Evolutionary conservation across 352 stramenopile genomes (phyloP).

Genomic region (Stramenopiles sp.): DNA sequence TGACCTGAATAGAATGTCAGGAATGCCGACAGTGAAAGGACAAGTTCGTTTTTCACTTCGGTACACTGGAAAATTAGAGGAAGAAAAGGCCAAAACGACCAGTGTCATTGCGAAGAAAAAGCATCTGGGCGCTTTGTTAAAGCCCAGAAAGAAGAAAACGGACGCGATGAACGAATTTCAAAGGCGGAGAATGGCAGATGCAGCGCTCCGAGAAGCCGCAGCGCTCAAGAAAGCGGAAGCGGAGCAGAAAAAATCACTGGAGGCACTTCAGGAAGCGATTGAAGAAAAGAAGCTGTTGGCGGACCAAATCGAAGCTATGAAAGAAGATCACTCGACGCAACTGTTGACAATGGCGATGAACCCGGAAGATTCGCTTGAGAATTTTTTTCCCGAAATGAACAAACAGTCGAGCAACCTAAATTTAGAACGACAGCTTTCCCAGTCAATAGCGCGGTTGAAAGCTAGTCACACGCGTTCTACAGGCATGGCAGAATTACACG

Average conservation of each 20-base stretch:
- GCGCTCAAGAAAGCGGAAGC: not conserved
- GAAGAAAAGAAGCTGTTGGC: not conserved
- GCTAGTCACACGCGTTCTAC: not conserved
- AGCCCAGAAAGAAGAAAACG: not conserved
- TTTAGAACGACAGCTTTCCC: not conserved
- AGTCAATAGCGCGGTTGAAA: not conserved
- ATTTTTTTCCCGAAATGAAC: not conserved
- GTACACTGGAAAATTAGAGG: not conserved
- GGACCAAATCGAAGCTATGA: not conserved
- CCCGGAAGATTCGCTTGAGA: not conserved
- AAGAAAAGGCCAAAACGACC: not conserved
- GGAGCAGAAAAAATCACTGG: not conserved
- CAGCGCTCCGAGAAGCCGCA: not conserved
- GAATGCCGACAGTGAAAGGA: not conserved
- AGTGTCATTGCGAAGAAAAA: not conserved
- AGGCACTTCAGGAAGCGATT: not conserved
- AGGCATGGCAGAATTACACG: not conserved
- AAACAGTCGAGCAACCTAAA: not conserved
- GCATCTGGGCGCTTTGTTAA: too few species aligned
- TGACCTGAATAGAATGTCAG: not conserved
- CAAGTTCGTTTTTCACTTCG: not conserved
- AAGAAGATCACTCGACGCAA: not conserved
- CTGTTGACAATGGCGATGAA: not conserved
- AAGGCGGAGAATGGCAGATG: not conserved
- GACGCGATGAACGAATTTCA: not conserved